Percentiles rank a stretch among this genome's conserved stretches.
Evolutionary conservation across 2,329 filamentous ascomycete genomes (phyloP).

Genomic region (Kalaharituber pfeilii): DNA sequence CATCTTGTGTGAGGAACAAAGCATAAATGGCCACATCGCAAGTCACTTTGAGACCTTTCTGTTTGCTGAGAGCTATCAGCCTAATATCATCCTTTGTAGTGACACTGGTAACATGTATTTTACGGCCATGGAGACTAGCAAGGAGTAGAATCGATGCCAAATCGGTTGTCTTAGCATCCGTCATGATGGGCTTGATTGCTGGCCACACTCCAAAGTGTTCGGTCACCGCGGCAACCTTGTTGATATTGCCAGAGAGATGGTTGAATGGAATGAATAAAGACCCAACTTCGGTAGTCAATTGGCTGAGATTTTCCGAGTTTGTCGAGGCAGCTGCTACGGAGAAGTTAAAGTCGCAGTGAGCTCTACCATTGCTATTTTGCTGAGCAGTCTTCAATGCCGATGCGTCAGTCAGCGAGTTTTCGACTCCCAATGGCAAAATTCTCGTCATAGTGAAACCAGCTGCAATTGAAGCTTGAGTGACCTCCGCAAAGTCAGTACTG

Average conservation of each 20-base stretch:
- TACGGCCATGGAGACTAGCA: slow-evolving; percentile 59
- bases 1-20: slow-evolving; percentile 53
- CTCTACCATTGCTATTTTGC: slow-evolving; percentile 44
- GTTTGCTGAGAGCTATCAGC: slow-evolving; percentile 59
- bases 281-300: slow-evolving; percentile 55
- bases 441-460: slow-evolving; percentile 67
- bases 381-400: slow-evolving; percentile 54
- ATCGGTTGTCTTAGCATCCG: slow-evolving; percentile 63
- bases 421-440: slow-evolving; percentile 57
- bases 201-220: slow-evolving; percentile 67
- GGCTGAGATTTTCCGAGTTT: slow-evolving; percentile 58
- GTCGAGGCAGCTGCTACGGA: slow-evolving; percentile 56
- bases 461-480: slow-evolving; percentile 56
- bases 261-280: slow-evolving; percentile 74
- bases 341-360: slow-evolving; percentile 64
- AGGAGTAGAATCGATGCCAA: slow-evolving; percentile 63
- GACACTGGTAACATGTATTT: slow-evolving; percentile 63
- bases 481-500: slow-evolving; percentile 49
- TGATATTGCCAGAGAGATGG: slow-evolving; percentile 63
- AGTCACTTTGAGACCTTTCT: slow-evolving; percentile 65
- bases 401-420: slow-evolving; percentile 55
- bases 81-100: slow-evolving; percentile 67
- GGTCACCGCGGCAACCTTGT: slow-evolving; percentile 62
- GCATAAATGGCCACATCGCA: slow-evolving; percentile 70
- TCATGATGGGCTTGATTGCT: slow-evolving; percentile 59